These are phyloP conservation scores for Neurospora sp. DNA, from an alignment of 495 filamentous ascomycete genomes.

Conservation along the genomic window DNA sequence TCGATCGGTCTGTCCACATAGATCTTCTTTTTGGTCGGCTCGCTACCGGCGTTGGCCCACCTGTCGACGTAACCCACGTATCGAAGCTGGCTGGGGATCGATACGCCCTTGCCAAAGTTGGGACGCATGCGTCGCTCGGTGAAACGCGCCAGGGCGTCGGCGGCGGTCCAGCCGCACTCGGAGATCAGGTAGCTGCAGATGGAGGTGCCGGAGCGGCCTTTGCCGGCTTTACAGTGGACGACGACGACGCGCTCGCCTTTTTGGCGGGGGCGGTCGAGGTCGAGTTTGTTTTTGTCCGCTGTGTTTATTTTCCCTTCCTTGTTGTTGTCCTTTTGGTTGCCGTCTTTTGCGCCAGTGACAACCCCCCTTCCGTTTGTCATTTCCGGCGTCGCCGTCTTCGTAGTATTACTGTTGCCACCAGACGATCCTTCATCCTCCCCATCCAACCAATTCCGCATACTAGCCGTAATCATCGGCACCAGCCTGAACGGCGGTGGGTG, in stretches of 20 bases:
- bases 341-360: background rate
- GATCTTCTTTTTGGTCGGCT: slow-evolving; percentile 36
- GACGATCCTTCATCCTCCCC: slow-evolving; percentile 3
- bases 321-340: slow-evolving; percentile 11
- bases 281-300: background rate
- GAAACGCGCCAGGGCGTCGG: slow-evolving; percentile 72
- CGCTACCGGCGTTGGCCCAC: slow-evolving; percentile 54
- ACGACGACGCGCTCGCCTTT: slow-evolving; percentile 60
- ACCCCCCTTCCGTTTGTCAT: background rate
- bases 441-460: slow-evolving; percentile 79
- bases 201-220: slow-evolving; percentile 86
- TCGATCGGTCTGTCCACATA: slow-evolving; percentile 81
- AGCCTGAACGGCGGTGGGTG: slow-evolving; percentile 89
- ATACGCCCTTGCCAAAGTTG: slow-evolving; percentile 82
- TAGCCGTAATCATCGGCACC: slow-evolving; percentile 77
- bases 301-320: background rate
- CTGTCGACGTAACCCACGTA: slow-evolving; percentile 86
- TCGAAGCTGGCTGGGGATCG: slow-evolving; percentile 81
- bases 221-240: slow-evolving; percentile 95
- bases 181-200: slow-evolving; percentile 81
- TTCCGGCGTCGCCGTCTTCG: background rate
- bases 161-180: slow-evolving; percentile 74
- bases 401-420: background rate
- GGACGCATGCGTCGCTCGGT: slow-evolving; percentile 82
- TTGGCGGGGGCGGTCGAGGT: background rate